Evolutionary conservation across 2,329 filamentous ascomycete genomes (phyloP).

Genomic region (Sporothrix luriei): DNA sequence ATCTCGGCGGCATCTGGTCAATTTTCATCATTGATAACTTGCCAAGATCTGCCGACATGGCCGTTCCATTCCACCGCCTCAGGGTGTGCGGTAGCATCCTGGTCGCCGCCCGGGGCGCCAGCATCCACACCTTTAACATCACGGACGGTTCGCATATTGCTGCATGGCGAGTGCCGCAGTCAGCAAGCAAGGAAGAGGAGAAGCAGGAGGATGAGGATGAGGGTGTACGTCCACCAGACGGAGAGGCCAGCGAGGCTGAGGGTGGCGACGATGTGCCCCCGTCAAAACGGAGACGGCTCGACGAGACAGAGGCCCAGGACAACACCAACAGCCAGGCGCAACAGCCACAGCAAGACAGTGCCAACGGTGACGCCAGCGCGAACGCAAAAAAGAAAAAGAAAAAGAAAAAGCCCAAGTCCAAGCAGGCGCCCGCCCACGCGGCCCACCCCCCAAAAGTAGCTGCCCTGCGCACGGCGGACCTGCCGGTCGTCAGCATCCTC

Average conservation of each 20-base stretch:
- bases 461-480: constrained; percentile 48
- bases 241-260: neutral
- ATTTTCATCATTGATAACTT: neutral
- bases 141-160: constrained; percentile 61
- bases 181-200: constrained; percentile 32
- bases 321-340: neutral
- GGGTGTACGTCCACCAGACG: neutral
- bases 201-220: neutral
- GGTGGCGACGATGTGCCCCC: constrained; percentile 27
- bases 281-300: constrained; percentile 30
- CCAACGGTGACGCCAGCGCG: neutral
- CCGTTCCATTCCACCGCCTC: constrained; percentile 66
- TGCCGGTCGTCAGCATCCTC: constrained; percentile 70
- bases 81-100: constrained; percentile 59
- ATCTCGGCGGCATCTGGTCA: neutral
- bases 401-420: constrained; percentile 40
- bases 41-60: constrained; percentile 28
- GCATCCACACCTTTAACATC: constrained; percentile 68
- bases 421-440: neutral
- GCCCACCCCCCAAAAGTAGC: constrained; percentile 30
- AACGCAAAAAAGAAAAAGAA: constrained; percentile 14
- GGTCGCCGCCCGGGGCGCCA: constrained; percentile 72
- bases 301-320: constrained; percentile 14
- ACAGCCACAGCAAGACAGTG: neutral
- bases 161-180: constrained; percentile 59